Evolutionary conservation across 2,329 filamentous ascomycete species (phyloP), one percentile per base, ranked within the genome.

Genomic region (Cladorrhinum sp.): DNA sequence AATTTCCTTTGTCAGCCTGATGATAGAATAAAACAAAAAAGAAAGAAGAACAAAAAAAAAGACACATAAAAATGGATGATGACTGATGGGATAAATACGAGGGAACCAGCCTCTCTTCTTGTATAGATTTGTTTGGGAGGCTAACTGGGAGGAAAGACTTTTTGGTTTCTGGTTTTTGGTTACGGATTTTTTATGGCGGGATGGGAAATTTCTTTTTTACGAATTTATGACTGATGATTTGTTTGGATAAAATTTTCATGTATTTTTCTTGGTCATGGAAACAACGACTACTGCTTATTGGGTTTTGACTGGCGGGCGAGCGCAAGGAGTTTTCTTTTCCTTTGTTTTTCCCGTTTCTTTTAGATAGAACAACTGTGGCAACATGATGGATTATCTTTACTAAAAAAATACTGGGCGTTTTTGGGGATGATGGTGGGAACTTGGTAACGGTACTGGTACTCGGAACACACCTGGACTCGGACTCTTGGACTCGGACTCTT

Each of bases 191-290:
- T 22, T 18, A 45, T 45, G 41, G 20, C 20, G 41, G 41, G 41
- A 45, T 45, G 4, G 9, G 51, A 29, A 20, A 38, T 54, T n/a
- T 32, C 25, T 52, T 29, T 52, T 29, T 49, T 56, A 45, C n/a
- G 36, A 49, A 45, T 45, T 49, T 25, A 60, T 59, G 63, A 63
- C 38, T 58, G 58, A 64, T 58, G 62, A 61, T 25, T 29, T 48
- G 41, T 20, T n/a, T 25, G 49, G 49, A 50, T 50, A 50, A 6
- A 27, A 50, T 22, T 25, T 50, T 23, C 2, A 5, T 24, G 24
- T 27, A 24, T 50, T 24, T 24, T 24, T 25, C 27, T 49, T 55
- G 38, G 22, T 48, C 49, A 38, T 56, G 38, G 53, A 24, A 20
- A 49, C 23, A 56, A 45, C 32, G 2, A 36, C 32, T 10, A 36